These are phyloP conservation scores for Jamesozyma piceae DNA, from an alignment of 805 yeast species.

Conservation along the genomic window DNA sequence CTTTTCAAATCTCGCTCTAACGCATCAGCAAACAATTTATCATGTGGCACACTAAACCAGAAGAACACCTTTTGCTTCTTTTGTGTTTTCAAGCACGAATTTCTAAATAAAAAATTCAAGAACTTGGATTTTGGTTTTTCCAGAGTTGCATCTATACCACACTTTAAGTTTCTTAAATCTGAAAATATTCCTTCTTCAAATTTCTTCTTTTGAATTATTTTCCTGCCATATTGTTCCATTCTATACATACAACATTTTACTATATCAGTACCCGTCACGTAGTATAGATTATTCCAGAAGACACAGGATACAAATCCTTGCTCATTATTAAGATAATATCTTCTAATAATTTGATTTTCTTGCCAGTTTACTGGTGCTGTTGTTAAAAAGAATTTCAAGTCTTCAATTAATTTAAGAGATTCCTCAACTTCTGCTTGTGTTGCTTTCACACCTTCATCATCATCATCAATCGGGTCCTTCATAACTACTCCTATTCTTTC, in stretches of 20 bases:
- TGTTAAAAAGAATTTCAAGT: conserved; percentile 73
- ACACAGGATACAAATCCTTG: conserved; percentile 92
- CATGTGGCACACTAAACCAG: conserved; percentile 95
- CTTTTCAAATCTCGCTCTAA: conserved; percentile 83
- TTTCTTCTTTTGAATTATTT: conserved; percentile 76
- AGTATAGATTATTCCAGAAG: conserved; percentile 81
- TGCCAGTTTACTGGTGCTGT: conserved; percentile 96
- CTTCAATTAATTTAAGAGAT: conserved; percentile 40
- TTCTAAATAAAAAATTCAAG: conserved; percentile 72
- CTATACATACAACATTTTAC: conserved; percentile 85
- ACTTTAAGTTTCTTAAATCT: conserved; percentile 76
- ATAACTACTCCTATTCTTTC: conserved; percentile 17
- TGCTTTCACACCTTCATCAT: not conserved
- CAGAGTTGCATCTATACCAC: conserved; percentile 77
- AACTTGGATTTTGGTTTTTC: conserved; percentile 83
- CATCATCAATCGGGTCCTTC: conserved; percentile 4
- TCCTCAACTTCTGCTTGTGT: conserved; percentile 11
- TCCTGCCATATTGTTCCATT: conserved; percentile 83
- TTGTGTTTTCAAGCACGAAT: conserved; percentile 84
- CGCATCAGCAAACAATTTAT: conserved; percentile 84
- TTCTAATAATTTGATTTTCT: conserved; percentile 73
- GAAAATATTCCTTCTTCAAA: conserved; percentile 95
- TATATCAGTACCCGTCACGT: conserved; percentile 92
- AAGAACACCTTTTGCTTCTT: conserved; percentile 94
- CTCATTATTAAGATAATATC: conserved; percentile 76